Percentiles rank a stretch among this genome's conserved stretches.
Evolutionary conservation across 2,329 filamentous ascomycete species (phyloP).

Genomic region (Fusarium beomiforme): DNA sequence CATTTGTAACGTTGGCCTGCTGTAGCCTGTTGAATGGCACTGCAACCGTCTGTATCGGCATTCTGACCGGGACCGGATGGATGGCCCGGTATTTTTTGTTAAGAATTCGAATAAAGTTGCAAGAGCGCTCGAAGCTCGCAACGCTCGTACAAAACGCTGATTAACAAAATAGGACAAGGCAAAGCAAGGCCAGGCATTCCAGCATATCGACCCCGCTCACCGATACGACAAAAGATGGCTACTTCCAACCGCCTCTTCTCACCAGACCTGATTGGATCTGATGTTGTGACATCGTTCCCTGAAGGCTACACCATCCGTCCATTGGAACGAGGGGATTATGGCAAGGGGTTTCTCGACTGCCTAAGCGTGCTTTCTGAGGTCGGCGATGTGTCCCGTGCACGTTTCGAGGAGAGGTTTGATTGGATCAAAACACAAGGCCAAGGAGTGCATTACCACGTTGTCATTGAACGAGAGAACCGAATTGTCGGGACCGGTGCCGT

Average conservation of each 20-base stretch:
- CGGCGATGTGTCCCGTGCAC: background rate
- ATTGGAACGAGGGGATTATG: background rate
- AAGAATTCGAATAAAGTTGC: too few relatives aligned
- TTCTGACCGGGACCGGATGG: too few relatives aligned
- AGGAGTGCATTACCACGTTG: background rate
- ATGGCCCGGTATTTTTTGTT: too few relatives aligned
- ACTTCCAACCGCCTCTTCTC: background rate
- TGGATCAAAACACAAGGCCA: background rate
- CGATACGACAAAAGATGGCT: background rate
- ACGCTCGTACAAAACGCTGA: too few relatives aligned
- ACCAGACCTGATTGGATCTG: background rate
- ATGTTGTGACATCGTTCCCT: background rate
- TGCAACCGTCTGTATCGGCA: too few relatives aligned
- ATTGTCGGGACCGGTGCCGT: background rate
- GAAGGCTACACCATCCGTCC: background rate
- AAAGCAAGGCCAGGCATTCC: too few relatives aligned
- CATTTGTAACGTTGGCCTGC: too few relatives aligned
- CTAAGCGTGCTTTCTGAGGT: background rate
- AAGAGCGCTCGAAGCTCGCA: too few relatives aligned
- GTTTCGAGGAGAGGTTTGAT: background rate
- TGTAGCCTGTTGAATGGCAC: too few relatives aligned
- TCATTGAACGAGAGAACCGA: background rate
- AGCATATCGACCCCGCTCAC: background rate
- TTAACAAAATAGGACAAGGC: background rate
- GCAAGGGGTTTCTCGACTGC: background rate